Evolutionary conservation across 371 early-diverging fungal genomes (phyloP).

Genomic region (Coemansia sp.): DNA sequence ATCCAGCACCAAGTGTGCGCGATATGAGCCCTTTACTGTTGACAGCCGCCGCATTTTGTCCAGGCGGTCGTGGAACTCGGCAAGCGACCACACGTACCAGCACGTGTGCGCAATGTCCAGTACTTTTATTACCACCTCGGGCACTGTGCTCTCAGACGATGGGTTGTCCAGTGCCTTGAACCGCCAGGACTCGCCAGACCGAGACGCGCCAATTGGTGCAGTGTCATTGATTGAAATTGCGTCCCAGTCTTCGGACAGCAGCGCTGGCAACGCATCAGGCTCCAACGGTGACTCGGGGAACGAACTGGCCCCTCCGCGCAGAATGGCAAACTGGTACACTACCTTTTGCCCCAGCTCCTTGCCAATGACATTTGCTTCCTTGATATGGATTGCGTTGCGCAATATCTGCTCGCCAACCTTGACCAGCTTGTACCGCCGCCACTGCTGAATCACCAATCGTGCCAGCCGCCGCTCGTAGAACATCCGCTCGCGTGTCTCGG

Average conservation of each 20-base stretch:
- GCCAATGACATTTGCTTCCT: slow-evolving; percentile 85
- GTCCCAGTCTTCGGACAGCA: slow-evolving; percentile 39
- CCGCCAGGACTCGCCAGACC: slow-evolving; percentile 5
- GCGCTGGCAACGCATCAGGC: slow-evolving; percentile 45
- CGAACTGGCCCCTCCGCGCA: slow-evolving; percentile 33
- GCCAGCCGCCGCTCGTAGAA: slow-evolving; percentile 56
- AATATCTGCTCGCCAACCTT: slow-evolving; percentile 72
- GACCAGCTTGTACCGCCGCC: slow-evolving; percentile 67
- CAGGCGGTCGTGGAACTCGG: slow-evolving; percentile 64
- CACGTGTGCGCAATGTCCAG: slow-evolving; percentile 69
- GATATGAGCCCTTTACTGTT: slow-evolving; percentile 69
- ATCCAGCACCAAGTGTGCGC: slow-evolving; percentile 74
- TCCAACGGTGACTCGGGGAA: slow-evolving; percentile 46
- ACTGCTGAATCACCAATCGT: slow-evolving; percentile 54
- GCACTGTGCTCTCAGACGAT: slow-evolving; percentile 14
- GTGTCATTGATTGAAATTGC: slow-evolving; percentile 12
- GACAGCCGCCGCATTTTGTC: slow-evolving; percentile 77
- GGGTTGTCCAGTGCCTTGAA: slow-evolving; percentile 28
- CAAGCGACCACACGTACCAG: slow-evolving; percentile 74
- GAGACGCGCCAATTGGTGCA: background rate
- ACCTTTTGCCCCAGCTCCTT: slow-evolving; percentile 74
- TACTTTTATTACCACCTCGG: slow-evolving; percentile 63
- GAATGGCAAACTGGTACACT: slow-evolving; percentile 75
- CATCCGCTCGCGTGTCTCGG: slow-evolving; percentile 18
- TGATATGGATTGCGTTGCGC: slow-evolving; percentile 69